phyloP scores from a whole-genome alignment of 305 asterid species.

The Fraxinus albicans region DNA sequence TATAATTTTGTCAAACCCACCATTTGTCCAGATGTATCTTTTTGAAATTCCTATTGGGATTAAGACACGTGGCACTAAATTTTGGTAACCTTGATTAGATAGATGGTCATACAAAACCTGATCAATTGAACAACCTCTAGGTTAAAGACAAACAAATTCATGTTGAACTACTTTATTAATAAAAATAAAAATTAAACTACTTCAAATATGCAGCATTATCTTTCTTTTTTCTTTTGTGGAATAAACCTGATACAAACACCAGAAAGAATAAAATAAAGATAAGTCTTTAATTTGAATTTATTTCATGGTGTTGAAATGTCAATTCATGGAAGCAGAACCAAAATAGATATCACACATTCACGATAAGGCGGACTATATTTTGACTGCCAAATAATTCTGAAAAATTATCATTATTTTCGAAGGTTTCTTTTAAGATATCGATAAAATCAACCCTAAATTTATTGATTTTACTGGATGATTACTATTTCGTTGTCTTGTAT shows the following conservation, averaged over 20 bases:
- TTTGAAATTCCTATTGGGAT: conserved; percentile 20
- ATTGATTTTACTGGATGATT: neutral
- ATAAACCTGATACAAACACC: neutral
- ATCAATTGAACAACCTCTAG: too few species aligned
- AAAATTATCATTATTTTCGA: neutral
- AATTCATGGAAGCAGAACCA: conserved; percentile 10
- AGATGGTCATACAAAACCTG: neutral
- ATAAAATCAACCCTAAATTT: neutral
- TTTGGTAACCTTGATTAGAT: neutral
- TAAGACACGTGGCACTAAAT: neutral
- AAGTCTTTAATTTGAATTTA: neutral
- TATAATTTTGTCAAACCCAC: conserved; percentile 59
- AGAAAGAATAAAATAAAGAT: neutral
- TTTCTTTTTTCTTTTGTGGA: too few species aligned
- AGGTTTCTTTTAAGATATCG: neutral
- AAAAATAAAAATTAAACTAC: too few species aligned
- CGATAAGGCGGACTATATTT: conserved; percentile 24
- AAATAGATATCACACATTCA: neutral
- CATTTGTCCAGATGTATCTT: conserved; percentile 22
- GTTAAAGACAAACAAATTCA: neutral
- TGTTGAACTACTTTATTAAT: neutral
- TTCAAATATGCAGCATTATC: neutral
- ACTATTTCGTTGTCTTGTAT: neutral
- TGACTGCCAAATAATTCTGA: conserved; percentile 3
- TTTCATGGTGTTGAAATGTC: neutral